Evolutionary conservation across 805 yeast species (phyloP), one percentile per base, ranked within the genome.

Genomic region (Wickerhamomyces chambardii): DNA sequence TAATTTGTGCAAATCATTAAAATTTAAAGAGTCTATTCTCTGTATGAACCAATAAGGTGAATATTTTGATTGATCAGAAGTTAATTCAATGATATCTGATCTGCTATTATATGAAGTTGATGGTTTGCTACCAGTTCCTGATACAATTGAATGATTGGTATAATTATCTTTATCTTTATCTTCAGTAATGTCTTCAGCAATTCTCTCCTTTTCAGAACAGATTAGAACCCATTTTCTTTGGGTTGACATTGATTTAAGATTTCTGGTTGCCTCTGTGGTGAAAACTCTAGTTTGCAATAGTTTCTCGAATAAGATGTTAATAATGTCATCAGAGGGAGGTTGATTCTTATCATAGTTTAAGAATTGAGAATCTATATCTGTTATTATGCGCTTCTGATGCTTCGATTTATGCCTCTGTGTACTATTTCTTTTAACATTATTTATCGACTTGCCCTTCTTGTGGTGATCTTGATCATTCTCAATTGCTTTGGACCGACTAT

Each of bases 171-270:
- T 42, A 2, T 41, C 32, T 26, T 40, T 40, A 2, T 7, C 29
- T 12, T 26, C 26, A 2, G 32, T 11, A 5, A 9, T 11, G 7
- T 16, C 18, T 8, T 17, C 30, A 10, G 34, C 19, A 5, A 17
- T n/a, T 15, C 10, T 15, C 14, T 17, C 26, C 6, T 42, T 46
- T 30, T 51, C 56, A 29, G 49, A 55, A 34, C 56, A 51, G 2
- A 51, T 40, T 17, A 51, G 41, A 1, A 36, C 36, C 56, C 56
- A 51, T 38, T 51, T 51, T 21, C 56, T 42, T 2, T 36, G 29
- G 2, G 40, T 11, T 2, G 54, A 37, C 10, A 41, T 24, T 4
- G 38, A 35, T 21, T 22, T 41, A 17, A 51, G 32, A 30, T 45
- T 47, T 12, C 14, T n/a, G 17, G 36, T 34, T 3, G 51, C 53